Evolutionary conservation across 805 yeast species (phyloP), one percentile per base, ranked within the genome.

Genomic region (Saccharomycopsis schoenii): DNA sequence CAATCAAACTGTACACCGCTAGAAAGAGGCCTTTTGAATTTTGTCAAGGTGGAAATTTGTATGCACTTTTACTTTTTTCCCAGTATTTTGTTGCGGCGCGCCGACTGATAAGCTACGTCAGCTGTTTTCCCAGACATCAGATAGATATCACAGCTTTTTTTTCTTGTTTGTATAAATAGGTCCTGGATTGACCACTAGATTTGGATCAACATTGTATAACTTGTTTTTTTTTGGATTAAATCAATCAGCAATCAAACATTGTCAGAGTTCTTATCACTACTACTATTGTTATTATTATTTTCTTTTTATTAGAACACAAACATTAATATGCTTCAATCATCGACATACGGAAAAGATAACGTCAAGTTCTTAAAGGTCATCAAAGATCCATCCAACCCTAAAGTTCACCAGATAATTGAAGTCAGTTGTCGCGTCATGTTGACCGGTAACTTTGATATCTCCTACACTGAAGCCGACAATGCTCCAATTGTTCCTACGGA

Each of bases 401-500:
- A 82, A 69, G 77, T 78, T 55, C 97, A 92, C 73, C 87, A 89
- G 63, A 84, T 92, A 50, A 80, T 89, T 73, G 97, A 92, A 77
- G 89, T 96, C 59, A 86, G 90, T 61, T 96, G 88, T 61, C 79
- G 80, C 65, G 85, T 85, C 34, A 77, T 92, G 58, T 79, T 92
- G 62, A 84, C 81, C 67, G 97, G 97, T 64, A 81, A 79, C 61
- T 85, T 92, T 68, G 97, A 88, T 65, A 74, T 76, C 37, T 84
- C 96, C 2, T 92, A 88, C 78, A 92, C 97, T 58, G 69, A 85
- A 62, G 97, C 97, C 43, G 96, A 92, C 75, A 92, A 92, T 76
- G 71, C 88, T 1, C 82, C 88, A n/a, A 84, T 92, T 69, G 96
- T 92, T 57, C 97, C 97, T 62, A 92, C 97, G 9, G 97, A 91